phyloP scores from a whole-genome alignment of 345 rosid species.

The Xanthoceras sorbifolium region DNA sequence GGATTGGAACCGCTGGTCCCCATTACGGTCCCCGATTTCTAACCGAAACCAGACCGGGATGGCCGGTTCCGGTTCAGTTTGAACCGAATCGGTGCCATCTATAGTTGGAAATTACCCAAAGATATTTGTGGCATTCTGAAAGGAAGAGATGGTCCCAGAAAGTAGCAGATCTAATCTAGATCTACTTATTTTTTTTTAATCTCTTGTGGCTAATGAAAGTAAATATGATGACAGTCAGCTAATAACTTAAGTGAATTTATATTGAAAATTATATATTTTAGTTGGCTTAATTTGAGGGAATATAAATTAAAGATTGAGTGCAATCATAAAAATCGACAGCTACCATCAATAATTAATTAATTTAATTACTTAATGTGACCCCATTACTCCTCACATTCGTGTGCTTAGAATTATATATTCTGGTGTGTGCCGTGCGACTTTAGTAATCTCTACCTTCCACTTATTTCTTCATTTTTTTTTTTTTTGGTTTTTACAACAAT shows the following conservation, averaged over 20 bases:
- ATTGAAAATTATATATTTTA: background rate
- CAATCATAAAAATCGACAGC: constrained; percentile 24
- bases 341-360: background rate
- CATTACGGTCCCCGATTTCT: too few species aligned
- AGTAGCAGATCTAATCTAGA: constrained; percentile 6
- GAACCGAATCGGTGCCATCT: too few species aligned
- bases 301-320: background rate
- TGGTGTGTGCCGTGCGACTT: background rate
- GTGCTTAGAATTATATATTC: background rate
- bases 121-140: background rate
- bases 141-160: background rate
- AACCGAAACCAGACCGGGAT: too few species aligned
- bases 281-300: background rate
- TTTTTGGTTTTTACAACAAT: too few species aligned
- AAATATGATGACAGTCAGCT: constrained; percentile 6
- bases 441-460: background rate
- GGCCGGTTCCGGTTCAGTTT: too few species aligned
- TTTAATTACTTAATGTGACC: background rate
- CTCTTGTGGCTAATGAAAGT: background rate
- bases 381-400: constrained; percentile 2
- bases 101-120: background rate
- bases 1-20: too few species aligned
- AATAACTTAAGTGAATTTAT: constrained; percentile 11
- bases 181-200: constrained; percentile 5
- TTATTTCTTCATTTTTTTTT: background rate